These are phyloP conservation scores for Neocallimastix lanati DNA, from an alignment of 192 early-diverging fungal genomes.

Conservation along the genomic window DNA sequence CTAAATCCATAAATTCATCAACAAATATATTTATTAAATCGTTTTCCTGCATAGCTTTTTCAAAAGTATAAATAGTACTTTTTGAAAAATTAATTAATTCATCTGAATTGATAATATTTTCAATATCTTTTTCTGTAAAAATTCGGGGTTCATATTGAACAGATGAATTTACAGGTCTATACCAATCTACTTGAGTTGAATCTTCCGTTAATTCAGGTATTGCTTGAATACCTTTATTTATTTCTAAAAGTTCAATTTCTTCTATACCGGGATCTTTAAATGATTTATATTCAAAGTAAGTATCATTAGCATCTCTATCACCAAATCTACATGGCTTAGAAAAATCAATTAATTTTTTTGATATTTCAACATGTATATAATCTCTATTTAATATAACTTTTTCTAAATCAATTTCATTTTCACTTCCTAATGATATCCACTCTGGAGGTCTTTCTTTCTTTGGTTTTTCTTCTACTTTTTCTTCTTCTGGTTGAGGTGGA, in stretches of 20 bases:
- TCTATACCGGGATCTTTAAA: constrained; percentile 25
- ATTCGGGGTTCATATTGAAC: constrained; percentile 1
- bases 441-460: constrained; percentile 5
- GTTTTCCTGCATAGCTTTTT: constrained; percentile 32
- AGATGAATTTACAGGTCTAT: constrained; percentile 9
- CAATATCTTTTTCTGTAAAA: not conserved
- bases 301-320: constrained; percentile 28
- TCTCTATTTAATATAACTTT: constrained; percentile 16
- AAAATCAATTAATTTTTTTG: constrained; percentile 22
- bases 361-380: constrained; percentile 21
- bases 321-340: constrained; percentile 21
- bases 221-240: constrained; percentile 19
- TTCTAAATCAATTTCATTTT: constrained; percentile 39
- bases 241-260: constrained; percentile 24
- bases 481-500: constrained; percentile 4
- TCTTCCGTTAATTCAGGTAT: constrained; percentile 19
- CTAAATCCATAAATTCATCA: constrained; percentile 30
- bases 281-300: constrained; percentile 22
- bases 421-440: constrained; percentile 36
- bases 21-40: constrained; percentile 30
- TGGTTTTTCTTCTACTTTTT: constrained; percentile 5
- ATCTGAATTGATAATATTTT: constrained; percentile 1
- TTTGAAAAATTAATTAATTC: not conserved
- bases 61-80: constrained; percentile 14
- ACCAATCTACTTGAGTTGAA: constrained; percentile 27